Evolutionary conservation across 805 yeast species (phyloP).

Genomic region (Myxozyma geophila): DNA sequence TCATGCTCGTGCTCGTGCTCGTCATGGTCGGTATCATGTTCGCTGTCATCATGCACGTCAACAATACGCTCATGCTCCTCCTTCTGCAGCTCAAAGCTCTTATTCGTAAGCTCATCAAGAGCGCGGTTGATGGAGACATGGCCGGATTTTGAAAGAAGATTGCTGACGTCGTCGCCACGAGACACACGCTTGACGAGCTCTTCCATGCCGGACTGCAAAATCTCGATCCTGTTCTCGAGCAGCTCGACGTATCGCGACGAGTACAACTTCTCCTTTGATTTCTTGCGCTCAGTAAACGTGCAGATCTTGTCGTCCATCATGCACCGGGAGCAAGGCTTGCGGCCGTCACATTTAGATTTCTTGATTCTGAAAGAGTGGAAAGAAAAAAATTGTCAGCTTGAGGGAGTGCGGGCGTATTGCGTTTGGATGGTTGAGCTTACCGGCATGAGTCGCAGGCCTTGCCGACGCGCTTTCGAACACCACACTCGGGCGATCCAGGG

Average conservation of each 20-base stretch:
- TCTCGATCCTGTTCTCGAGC: constrained; percentile 60
- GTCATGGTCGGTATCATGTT: constrained; percentile 33
- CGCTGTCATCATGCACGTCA: constrained; percentile 32
- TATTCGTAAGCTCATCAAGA: constrained; percentile 36
- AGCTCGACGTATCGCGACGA: constrained; percentile 63
- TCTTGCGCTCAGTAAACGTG: constrained; percentile 59
- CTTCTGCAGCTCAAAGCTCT: constrained; percentile 24
- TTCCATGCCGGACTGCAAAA: constrained; percentile 46
- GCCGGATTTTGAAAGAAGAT: constrained; percentile 34
- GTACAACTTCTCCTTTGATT: constrained; percentile 58
- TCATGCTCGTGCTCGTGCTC: constrained; percentile 25
- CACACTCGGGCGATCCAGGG: constrained; percentile 28
- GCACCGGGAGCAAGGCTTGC: constrained; percentile 57
- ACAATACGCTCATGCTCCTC: constrained; percentile 30
- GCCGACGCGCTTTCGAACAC: constrained; percentile 48
- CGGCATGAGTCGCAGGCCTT: constrained; percentile 59
- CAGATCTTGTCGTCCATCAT: constrained; percentile 60
- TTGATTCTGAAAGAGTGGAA: constrained; percentile 18
- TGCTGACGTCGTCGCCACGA: constrained; percentile 34
- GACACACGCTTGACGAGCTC: constrained; percentile 37
- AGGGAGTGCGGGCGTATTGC: background rate
- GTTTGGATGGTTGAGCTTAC: constrained; percentile 4
- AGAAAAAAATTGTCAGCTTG: background rate
- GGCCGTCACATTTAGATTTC: constrained; percentile 50
- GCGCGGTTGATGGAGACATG: constrained; percentile 39